These are phyloP conservation scores for Hanseniaspora mollemarum DNA, from an alignment of 805 yeast genomes.

Conservation along the genomic window DNA sequence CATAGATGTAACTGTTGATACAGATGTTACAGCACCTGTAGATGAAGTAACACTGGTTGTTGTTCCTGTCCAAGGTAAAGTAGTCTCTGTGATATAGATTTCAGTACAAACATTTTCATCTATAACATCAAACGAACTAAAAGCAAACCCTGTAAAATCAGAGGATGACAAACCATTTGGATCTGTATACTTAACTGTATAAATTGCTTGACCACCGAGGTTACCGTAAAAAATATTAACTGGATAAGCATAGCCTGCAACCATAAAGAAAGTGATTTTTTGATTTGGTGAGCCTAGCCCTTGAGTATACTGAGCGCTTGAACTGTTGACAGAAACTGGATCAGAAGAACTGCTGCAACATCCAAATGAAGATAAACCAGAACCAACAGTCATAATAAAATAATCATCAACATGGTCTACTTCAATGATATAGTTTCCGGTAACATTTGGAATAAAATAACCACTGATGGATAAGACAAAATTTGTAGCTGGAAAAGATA, in stretches of 20 bases:
- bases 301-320: too few species aligned
- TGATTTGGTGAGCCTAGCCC: background rate
- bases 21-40: too few species aligned
- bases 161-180: too few species aligned
- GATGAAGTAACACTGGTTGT: too few species aligned
- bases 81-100: too few species aligned
- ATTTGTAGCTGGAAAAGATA: background rate
- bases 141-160: too few species aligned
- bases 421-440: conserved; percentile 1
- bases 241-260: conserved; percentile 26
- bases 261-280: conserved; percentile 18
- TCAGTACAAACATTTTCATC: too few species aligned
- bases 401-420: conserved; percentile 1
- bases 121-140: too few species aligned
- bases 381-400: background rate
- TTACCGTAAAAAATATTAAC: conserved; percentile 23
- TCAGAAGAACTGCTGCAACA: too few species aligned
- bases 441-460: conserved; percentile 1
- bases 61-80: too few species aligned
- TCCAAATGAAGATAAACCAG: background rate
- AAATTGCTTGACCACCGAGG: conserved; percentile 16
- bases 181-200: conserved; percentile 18
- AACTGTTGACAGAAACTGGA: too few species aligned
- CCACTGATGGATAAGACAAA: conserved; percentile 4
- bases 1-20: too few species aligned